Evolutionary conservation across 1,139 yeast genomes (phyloP).

Genomic region (Pichia sp.): DNA sequence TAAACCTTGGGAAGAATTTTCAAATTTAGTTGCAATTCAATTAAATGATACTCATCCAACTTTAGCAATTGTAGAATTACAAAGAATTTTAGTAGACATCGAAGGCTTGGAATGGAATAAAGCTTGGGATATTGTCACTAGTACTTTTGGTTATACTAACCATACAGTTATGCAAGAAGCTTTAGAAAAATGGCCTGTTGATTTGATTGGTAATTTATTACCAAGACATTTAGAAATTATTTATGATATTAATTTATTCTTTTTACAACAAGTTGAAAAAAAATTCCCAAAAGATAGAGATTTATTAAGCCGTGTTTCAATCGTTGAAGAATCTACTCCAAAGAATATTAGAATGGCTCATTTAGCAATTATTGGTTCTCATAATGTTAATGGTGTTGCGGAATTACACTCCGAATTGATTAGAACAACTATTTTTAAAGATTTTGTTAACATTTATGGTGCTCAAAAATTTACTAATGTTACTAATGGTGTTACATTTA

Average conservation of each 20-base stretch:
- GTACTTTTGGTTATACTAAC: conserved; percentile 86
- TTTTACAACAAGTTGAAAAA: conserved; percentile 69
- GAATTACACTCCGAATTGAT: conserved; percentile 90
- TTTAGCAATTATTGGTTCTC: conserved; percentile 88
- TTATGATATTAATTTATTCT: conserved; percentile 76
- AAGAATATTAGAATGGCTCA: conserved; percentile 90
- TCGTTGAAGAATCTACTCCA: conserved; percentile 74
- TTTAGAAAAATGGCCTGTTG: conserved; percentile 92
- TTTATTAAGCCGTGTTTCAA: conserved; percentile 64
- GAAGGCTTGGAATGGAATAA: conserved; percentile 76
- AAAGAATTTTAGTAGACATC: conserved; percentile 76
- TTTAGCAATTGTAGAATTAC: conserved; percentile 82
- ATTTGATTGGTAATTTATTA: conserved; percentile 64
- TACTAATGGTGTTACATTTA: conserved; percentile 92
- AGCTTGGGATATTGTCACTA: conserved; percentile 81
- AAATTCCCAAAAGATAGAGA: conserved; percentile 68
- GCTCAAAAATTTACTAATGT: conserved; percentile 81
- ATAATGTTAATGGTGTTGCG: conserved; percentile 93
- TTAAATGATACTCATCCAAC: conserved; percentile 96
- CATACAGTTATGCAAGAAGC: conserved; percentile 96
- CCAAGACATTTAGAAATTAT: conserved; percentile 93
- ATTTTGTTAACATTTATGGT: conserved; percentile 80
- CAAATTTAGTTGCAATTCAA: conserved; percentile 87
- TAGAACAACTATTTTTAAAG: conserved; percentile 83
- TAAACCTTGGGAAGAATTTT: conserved; percentile 75